Evolutionary conservation across 1,284 basidiomycete genomes (phyloP).

Genomic region (Grifola frondosa): DNA sequence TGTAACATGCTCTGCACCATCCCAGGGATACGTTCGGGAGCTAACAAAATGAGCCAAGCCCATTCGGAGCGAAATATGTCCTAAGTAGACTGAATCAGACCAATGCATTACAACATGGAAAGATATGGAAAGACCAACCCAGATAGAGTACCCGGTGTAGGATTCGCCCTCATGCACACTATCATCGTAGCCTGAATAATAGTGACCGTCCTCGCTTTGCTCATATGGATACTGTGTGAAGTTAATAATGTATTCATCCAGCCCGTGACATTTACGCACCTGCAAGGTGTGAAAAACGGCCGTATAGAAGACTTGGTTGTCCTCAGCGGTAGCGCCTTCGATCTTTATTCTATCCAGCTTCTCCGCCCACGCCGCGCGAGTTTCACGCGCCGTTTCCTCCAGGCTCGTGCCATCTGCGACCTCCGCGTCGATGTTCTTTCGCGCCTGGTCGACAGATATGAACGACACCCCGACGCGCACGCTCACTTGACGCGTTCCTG

Average conservation of each 20-base stretch:
- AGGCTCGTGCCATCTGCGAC: conserved; percentile 56
- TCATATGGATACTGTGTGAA: conserved; percentile 69
- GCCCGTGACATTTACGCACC: conserved; percentile 31
- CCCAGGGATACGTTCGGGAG: conserved; percentile 67
- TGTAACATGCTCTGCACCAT: conserved; percentile 79
- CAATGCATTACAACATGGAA: not conserved
- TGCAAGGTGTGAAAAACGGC: conserved; percentile 62
- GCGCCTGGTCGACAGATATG: conserved; percentile 72
- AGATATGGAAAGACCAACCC: conserved; percentile 49
- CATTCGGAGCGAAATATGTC: conserved; percentile 78
- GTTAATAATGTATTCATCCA: not conserved
- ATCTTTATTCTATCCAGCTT: conserved; percentile 64
- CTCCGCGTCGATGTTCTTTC: conserved; percentile 57
- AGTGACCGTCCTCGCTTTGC: conserved; percentile 60
- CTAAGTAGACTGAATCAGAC: conserved; percentile 37
- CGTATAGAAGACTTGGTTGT: conserved; percentile 63
- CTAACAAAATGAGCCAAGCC: conserved; percentile 73
- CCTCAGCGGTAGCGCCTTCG: conserved; percentile 48
- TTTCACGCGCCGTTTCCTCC: conserved; percentile 56
- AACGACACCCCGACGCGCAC: conserved; percentile 74
- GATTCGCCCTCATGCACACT: conserved; percentile 57
- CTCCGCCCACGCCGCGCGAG: conserved; percentile 63
- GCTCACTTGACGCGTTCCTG: conserved; percentile 40
- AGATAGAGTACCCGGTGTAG: conserved; percentile 80
- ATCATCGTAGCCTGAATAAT: conserved; percentile 76